Conservation (phyloP, 2,329 filamentous ascomycete genomes). For the Aspergillus cejpii region DNA sequence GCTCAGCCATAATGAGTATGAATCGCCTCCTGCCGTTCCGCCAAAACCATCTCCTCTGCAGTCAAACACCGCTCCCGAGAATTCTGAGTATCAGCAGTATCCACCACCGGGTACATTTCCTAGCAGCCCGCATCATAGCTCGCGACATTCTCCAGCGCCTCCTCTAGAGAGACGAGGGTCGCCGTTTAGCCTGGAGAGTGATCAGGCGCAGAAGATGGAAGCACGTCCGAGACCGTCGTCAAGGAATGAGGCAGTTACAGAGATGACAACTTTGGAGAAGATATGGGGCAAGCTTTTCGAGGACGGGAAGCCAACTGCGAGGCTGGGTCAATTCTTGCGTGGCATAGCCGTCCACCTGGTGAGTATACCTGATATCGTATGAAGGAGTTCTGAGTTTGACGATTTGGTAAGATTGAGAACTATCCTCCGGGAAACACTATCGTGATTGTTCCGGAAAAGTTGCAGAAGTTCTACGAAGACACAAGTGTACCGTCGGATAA, state of each 20-base stretch:
- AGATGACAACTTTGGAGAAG: conserved; percentile 58
- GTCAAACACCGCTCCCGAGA: conserved; percentile 4
- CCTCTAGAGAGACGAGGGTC: conserved; percentile 28
- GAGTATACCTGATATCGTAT: conserved; percentile 23
- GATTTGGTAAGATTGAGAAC: conserved; percentile 55
- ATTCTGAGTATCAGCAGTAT: conserved; percentile 18
- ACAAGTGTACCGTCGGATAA: conserved; percentile 59
- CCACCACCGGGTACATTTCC: conserved; percentile 15
- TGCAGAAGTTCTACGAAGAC: conserved; percentile 65
- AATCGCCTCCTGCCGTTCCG: conserved; percentile 16
- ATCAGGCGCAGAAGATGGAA: conserved; percentile 26
- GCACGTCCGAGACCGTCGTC: conserved; percentile 34
- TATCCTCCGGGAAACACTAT: conserved; percentile 61
- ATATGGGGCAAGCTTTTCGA: conserved; percentile 73
- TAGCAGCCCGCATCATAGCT: conserved; percentile 17
- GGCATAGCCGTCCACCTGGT: conserved; percentile 70
- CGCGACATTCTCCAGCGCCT: conserved; percentile 18
- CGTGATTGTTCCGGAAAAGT: conserved; percentile 68
- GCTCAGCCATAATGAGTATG: conserved; percentile 11
- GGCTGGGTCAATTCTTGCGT: conserved; percentile 63
- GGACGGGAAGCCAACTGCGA: conserved; percentile 58
- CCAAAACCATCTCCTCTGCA: conserved; percentile 19
- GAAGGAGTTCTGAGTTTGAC: conserved; percentile 10
- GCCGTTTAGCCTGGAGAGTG: conserved; percentile 32
- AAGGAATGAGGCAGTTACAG: conserved; percentile 39